A percentile compares a stretch with the other conserved stretches of the same genome.
These are phyloP conservation scores for Kernera saxatilis DNA, from an alignment of 345 rosid genomes.

Conservation along the genomic window DNA sequence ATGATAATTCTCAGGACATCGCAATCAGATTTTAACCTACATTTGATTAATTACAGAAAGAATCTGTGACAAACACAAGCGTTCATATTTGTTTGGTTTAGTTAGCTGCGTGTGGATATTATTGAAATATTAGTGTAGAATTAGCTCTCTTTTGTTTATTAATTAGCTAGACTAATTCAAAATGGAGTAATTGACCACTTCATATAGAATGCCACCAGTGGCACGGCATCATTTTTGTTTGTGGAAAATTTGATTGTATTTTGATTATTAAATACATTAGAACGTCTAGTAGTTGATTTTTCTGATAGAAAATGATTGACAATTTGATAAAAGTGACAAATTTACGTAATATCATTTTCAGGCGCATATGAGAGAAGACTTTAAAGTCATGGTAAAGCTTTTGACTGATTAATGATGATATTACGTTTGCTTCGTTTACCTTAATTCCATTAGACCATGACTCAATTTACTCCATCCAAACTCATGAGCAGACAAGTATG, in stretches of 20 bases:
- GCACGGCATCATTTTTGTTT: slow-evolving; percentile 20
- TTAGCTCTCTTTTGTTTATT: background rate
- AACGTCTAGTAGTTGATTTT: background rate
- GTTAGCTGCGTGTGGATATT: background rate
- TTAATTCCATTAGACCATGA: background rate
- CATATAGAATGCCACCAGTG: background rate
- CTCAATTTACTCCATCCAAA: background rate
- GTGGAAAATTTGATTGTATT: background rate
- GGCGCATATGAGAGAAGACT: background rate
- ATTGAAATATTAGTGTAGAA: background rate
- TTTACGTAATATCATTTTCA: background rate
- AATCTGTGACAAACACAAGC: slow-evolving; percentile 13
- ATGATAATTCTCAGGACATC: background rate
- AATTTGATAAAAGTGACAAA: background rate
- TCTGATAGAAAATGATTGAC: background rate
- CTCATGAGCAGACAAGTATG: background rate
- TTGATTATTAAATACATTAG: background rate
- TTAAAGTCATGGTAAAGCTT: slow-evolving; percentile 18
- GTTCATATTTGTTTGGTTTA: slow-evolving; percentile 1
- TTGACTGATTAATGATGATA: slow-evolving; percentile 18
- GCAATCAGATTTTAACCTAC: background rate
- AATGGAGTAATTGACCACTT: slow-evolving; percentile 17
- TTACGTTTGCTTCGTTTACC: slow-evolving; percentile 9
- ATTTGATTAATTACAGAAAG: background rate
- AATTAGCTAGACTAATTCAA: slow-evolving; percentile 18